phyloP scores from a whole-genome alignment of 768 basidiomycete species.

The Chalciporus chontae region DNA sequence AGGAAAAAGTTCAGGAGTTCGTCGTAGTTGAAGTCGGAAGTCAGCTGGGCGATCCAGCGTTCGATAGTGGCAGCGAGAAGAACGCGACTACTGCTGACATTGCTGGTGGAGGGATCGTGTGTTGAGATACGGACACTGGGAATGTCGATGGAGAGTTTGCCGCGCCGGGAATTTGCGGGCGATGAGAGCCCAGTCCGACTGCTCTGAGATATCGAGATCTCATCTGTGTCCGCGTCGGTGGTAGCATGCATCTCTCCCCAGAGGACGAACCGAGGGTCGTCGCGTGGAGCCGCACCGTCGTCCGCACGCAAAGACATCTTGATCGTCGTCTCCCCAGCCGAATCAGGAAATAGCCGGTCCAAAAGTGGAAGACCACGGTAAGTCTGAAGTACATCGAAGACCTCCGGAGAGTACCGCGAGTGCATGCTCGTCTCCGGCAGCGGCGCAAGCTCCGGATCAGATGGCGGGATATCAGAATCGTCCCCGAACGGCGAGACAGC shows the following conservation, averaged over 20 bases:
- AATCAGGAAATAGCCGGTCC: slow-evolving; percentile 57
- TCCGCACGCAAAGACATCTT: slow-evolving; percentile 66
- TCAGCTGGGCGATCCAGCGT: slow-evolving; percentile 89
- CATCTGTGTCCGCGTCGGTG: slow-evolving; percentile 33
- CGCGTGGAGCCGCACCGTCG: slow-evolving; percentile 67
- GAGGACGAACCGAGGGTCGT: slow-evolving; percentile 89
- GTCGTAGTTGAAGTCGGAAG: slow-evolving; percentile 82
- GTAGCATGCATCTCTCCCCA: slow-evolving; percentile 65
- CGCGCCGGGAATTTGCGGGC: slow-evolving; percentile 36
- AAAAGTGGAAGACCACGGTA: slow-evolving; percentile 74
- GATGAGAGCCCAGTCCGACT: slow-evolving; percentile 39
- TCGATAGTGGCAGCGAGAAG: slow-evolving; percentile 91
- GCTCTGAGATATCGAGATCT: slow-evolving; percentile 37
- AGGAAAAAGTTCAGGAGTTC: slow-evolving; percentile 89
- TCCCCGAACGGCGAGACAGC: slow-evolving; percentile 27
- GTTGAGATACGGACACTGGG: slow-evolving; percentile 24
- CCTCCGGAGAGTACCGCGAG: slow-evolving; percentile 66
- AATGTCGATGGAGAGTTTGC: slow-evolving; percentile 25
- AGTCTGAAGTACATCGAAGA: slow-evolving; percentile 79
- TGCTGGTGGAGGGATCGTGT: slow-evolving; percentile 29
- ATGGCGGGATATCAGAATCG: slow-evolving; percentile 26
- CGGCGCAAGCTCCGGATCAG: slow-evolving; percentile 29
- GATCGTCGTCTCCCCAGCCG: slow-evolving; percentile 63
- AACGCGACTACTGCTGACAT: slow-evolving; percentile 32
- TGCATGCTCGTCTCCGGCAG: slow-evolving; percentile 50